Conservation (phyloP, 1,139 yeast species). For the Geotrichum klebahnii region DNA sequence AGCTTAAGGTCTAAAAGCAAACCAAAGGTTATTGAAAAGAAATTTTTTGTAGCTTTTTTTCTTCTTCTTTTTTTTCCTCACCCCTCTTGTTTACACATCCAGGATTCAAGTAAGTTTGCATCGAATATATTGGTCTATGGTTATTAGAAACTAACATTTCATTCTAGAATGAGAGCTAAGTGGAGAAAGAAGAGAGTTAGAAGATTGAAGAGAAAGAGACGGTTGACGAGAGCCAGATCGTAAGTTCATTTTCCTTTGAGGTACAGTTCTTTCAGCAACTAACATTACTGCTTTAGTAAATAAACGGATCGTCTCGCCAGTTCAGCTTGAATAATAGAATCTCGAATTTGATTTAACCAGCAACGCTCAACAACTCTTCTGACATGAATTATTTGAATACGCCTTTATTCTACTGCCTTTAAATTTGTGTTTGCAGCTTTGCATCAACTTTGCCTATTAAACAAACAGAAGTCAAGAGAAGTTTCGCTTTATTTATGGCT, state of each 20-base stretch:
- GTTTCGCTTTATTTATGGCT: conserved; percentile 8
- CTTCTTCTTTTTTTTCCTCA: conserved; percentile 17
- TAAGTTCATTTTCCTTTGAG: conserved; percentile 19
- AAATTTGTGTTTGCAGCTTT: conserved; percentile 8
- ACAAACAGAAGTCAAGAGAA: conserved; percentile 2
- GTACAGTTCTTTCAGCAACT: background rate
- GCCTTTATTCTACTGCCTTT: conserved; percentile 6
- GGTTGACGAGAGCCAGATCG: conserved; percentile 98
- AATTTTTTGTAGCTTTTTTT: background rate
- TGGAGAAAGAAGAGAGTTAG: conserved; percentile 99
- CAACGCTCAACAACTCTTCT: conserved; percentile 1
- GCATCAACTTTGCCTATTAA: conserved; percentile 1
- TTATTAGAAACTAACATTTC: conserved; percentile 3
- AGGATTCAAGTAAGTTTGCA: conserved; percentile 16
- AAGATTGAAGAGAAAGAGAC: conserved; percentile 99
- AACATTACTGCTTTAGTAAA: conserved; percentile 12
- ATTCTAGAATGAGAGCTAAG: conserved; percentile 36
- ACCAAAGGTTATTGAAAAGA: conserved; percentile 13
- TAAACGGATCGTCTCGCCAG: conserved; percentile 14
- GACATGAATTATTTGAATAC: conserved; percentile 3
- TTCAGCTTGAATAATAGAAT: conserved; percentile 10
- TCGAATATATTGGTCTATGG: background rate
- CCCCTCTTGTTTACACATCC: conserved; percentile 14
- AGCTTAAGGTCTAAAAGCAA: background rate
- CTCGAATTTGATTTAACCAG: conserved; percentile 1